Evolutionary conservation across 805 yeast species (phyloP), one percentile per base, ranked within the genome.

Genomic region (Zygoascus tannicola): DNA sequence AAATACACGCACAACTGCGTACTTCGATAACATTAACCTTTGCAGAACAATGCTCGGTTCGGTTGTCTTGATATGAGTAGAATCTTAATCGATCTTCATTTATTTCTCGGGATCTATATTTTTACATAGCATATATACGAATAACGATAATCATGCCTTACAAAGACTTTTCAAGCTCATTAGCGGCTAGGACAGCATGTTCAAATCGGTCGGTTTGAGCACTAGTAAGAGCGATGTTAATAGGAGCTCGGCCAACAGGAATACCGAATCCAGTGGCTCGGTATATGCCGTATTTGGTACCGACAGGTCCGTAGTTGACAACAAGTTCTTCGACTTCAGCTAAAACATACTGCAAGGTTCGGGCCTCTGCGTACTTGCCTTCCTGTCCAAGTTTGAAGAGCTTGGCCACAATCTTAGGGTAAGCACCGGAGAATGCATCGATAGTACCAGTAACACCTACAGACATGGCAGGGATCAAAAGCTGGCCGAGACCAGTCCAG

Each of bases 371-470:
- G 33, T 54, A 45, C 41, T 71, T 64, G 23, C 75, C 76, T 10
- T 55, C 57, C 34, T 64, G 60, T 15, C 70, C 60, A 36, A 56
- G 51, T 35, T 65, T 58, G 50, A 59, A 70, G 33, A 75, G 54
- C 40, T 62, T 62, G 40, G 70, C 72, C 35, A 67, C 67, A 4
- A 69, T 58, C 58, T 71, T 70, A 46, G 80, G 80, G 60, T 65
- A 73, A 3, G 74, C 74, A 30, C 75, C 76, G 34, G 73, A 63
- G 26, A 74, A 59, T 4, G 76, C 80, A 54, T 74, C 78, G 45
- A 75, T 68, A 14, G 76, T 65, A 28, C 78, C 79, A 41, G 63
- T 60, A 42, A 66, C 66, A n/a, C 76, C 76, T 19, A 71, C 66
- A 1, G 67, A 45, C 38, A 71, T 58, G 15, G 68, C 69, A 20